Percentiles rank a stretch among this genome's conserved stretches.
Evolutionary conservation across 441 rosid species (phyloP).

Genomic region (Gossypium lobatum): DNA sequence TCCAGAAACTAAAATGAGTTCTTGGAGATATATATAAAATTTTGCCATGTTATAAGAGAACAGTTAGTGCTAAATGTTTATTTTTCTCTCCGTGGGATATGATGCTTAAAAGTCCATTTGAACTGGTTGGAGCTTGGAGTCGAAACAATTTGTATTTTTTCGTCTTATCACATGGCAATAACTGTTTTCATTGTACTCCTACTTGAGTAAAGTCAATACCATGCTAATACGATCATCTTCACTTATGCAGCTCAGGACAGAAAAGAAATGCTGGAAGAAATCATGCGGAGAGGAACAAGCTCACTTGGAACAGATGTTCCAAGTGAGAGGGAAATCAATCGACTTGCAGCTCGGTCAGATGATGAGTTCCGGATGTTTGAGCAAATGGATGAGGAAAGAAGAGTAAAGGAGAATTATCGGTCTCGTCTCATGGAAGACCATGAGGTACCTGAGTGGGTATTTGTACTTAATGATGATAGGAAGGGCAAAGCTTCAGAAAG

Average conservation of each 20-base stretch:
- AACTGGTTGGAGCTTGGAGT: neutral
- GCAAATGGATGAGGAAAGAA: constrained; percentile 93
- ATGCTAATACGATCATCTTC: constrained; percentile 19
- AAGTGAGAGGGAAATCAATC: constrained; percentile 96
- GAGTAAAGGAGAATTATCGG: constrained; percentile 76
- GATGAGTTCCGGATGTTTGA: constrained; percentile 92
- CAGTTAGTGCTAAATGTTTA: neutral
- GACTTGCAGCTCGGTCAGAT: constrained; percentile 85
- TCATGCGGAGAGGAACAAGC: constrained; percentile 95
- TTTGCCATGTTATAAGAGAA: neutral
- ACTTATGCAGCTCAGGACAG: constrained; percentile 84
- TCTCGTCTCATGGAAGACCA: constrained; percentile 94
- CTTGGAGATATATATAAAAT: neutral
- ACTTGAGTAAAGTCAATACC: constrained; percentile 5
- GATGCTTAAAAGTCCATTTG: neutral
- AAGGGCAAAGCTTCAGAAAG: constrained; percentile 50
- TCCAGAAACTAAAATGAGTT: neutral
- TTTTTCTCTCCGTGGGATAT: neutral
- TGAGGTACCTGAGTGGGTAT: constrained; percentile 99
- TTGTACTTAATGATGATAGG: constrained; percentile 49
- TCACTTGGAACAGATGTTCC: constrained; percentile 96
- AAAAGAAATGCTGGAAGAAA: constrained; percentile 90
- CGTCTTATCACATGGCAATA: neutral
- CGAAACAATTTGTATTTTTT: neutral
- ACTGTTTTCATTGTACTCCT: neutral